Conservation (phyloP, 2,329 filamentous ascomycete species). For the Diaporthe batatas region DNA sequence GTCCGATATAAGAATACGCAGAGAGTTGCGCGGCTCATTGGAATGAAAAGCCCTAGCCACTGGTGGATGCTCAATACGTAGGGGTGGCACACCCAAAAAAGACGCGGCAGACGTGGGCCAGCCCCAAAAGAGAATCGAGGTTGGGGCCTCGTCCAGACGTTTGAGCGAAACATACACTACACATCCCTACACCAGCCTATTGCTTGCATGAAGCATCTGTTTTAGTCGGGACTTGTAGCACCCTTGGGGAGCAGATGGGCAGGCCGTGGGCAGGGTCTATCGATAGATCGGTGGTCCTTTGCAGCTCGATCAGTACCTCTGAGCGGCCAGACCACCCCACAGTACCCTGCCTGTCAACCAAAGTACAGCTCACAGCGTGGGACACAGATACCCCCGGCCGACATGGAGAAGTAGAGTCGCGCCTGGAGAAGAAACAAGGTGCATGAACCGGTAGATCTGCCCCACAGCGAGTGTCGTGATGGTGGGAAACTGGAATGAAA, state of each 20-base stretch:
- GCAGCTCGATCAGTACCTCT: slow-evolving; percentile 29
- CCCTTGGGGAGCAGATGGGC: slow-evolving; percentile 30
- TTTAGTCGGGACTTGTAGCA: slow-evolving; percentile 38
- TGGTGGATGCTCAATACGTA: slow-evolving; percentile 40
- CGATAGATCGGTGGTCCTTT: slow-evolving; percentile 34
- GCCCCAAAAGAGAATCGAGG: slow-evolving; percentile 32
- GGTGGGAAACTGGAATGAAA: slow-evolving; percentile 40
- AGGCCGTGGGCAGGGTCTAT: slow-evolving; percentile 33
- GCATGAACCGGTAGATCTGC: slow-evolving; percentile 38
- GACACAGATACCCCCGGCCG: slow-evolving; percentile 29
- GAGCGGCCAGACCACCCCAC: slow-evolving; percentile 9
- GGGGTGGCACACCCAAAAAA: slow-evolving; percentile 40
- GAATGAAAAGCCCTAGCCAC: slow-evolving; percentile 41
- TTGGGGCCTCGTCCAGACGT: slow-evolving; percentile 36
- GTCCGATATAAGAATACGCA: slow-evolving; percentile 37
- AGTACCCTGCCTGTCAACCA: slow-evolving; percentile 23
- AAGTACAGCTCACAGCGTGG: slow-evolving; percentile 28
- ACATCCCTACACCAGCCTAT: slow-evolving; percentile 43
- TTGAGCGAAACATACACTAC: slow-evolving; percentile 41
- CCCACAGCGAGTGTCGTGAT: slow-evolving; percentile 35
- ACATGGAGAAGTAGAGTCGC: slow-evolving; percentile 34
- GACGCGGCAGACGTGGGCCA: slow-evolving; percentile 36
- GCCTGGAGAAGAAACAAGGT: slow-evolving; percentile 32
- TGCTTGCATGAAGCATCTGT: slow-evolving; percentile 43
- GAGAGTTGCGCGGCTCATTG: slow-evolving; percentile 39